Conservation (phyloP, 768 basidiomycete genomes). For the Trametes cingulata region DNA sequence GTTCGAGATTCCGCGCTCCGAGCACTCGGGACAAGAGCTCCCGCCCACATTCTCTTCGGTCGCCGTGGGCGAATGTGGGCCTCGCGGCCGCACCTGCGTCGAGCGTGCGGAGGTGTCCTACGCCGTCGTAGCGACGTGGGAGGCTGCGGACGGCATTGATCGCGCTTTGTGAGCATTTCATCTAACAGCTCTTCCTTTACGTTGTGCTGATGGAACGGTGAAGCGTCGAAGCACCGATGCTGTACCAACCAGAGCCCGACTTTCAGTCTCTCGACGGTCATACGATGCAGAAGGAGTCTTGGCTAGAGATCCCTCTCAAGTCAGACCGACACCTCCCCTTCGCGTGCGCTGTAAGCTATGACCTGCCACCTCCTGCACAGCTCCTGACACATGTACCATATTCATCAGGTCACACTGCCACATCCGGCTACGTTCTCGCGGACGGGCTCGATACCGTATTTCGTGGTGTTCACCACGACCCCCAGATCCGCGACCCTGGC, state of each 20-base stretch:
- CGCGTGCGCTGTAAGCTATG: conserved; percentile 58
- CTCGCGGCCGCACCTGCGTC: conserved; percentile 28
- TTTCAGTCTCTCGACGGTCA: conserved; percentile 58
- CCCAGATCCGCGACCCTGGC: conserved; percentile 55
- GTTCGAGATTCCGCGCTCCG: conserved; percentile 56
- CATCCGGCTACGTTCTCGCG: conserved; percentile 62
- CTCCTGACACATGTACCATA: not conserved
- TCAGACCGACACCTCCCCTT: conserved; percentile 62
- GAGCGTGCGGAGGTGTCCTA: conserved; percentile 53
- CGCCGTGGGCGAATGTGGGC: conserved; percentile 31
- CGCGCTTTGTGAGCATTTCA: conserved; percentile 46
- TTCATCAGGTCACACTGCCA: conserved; percentile 61
- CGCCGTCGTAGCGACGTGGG: conserved; percentile 58
- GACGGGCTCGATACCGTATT: conserved; percentile 63
- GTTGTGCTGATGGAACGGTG: conserved; percentile 15
- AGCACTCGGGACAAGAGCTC: conserved; percentile 54
- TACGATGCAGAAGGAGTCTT: conserved; percentile 46
- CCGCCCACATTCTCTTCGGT: conserved; percentile 57
- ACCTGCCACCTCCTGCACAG: not conserved
- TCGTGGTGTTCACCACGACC: conserved; percentile 69
- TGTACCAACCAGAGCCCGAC: conserved; percentile 59
- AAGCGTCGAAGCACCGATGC: conserved; percentile 66
- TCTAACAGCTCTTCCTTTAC: not conserved
- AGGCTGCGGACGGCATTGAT: conserved; percentile 48
- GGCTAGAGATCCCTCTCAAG: conserved; percentile 69